phyloP scores from a whole-genome alignment of 129 eudicot genomes.

The Saussurea involucrata region DNA sequence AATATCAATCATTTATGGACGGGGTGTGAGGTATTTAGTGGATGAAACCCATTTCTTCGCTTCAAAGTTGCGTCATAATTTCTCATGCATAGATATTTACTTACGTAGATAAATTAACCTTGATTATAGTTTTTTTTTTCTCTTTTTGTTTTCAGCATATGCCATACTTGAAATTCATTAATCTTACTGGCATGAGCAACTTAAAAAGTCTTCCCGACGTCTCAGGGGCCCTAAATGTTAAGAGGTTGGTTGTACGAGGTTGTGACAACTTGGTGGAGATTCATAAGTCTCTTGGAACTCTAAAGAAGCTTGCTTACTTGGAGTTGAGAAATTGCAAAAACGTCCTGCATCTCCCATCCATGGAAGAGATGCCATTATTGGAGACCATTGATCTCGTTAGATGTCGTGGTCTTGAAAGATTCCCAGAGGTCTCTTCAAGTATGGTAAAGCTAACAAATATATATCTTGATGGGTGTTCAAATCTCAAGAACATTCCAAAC shows the following conservation, averaged over 20 bases:
- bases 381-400: background rate
- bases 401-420: background rate
- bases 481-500: background rate
- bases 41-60: background rate
- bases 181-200: background rate
- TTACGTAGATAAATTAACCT: background rate
- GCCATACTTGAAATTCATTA: background rate
- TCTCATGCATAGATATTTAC: too few relatives aligned
- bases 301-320: background rate
- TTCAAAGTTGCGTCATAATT: too few relatives aligned
- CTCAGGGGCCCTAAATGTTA: background rate
- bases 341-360: background rate
- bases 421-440: background rate
- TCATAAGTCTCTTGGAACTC: background rate
- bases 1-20: background rate
- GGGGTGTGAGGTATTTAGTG: background rate
- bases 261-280: background rate
- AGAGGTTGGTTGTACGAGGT: background rate
- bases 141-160: background rate
- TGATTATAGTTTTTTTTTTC: background rate
- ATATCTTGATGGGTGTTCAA: background rate
- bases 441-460: background rate
- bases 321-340: background rate
- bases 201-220: background rate
- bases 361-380: background rate